phyloP scores from a whole-genome alignment of 257 asterid species.

The Nyctanthes arbortristis region DNA sequence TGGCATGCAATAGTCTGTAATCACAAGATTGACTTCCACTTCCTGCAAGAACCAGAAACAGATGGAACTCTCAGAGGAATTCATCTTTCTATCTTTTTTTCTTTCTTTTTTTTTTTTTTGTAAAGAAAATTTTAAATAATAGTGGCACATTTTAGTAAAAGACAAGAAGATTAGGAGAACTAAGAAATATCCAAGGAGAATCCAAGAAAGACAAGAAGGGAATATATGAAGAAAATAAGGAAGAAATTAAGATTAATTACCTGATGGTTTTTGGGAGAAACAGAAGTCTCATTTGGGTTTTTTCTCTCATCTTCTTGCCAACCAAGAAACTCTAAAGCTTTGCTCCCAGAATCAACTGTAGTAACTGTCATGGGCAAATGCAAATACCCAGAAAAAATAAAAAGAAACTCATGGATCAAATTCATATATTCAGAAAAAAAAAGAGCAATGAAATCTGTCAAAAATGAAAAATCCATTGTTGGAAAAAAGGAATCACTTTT shows the following conservation, averaged over 20 bases:
- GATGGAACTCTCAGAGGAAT: not conserved
- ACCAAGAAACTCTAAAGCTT: conserved; percentile 59
- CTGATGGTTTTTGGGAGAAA: conserved; percentile 22
- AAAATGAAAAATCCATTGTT: not conserved
- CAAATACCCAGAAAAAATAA: too few relatives aligned
- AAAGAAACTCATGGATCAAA: too few relatives aligned
- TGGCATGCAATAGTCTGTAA: conserved; percentile 70
- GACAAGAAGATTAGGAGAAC: too few relatives aligned
- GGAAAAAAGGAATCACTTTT: conserved; percentile 2
- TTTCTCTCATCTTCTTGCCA: conserved; percentile 31
- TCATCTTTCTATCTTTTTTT: not conserved
- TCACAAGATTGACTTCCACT: conserved; percentile 49
- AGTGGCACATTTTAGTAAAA: too few relatives aligned
- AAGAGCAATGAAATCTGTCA: not conserved
- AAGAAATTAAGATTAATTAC: not conserved
- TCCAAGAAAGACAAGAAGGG: not conserved
- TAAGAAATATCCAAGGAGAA: not conserved
- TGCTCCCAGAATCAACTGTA: conserved; percentile 60
- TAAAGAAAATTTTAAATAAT: too few relatives aligned
- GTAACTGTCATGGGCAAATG: conserved; percentile 43
- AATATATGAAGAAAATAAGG: not conserved
- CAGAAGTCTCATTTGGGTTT: conserved; percentile 26
- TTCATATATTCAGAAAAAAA: not conserved
- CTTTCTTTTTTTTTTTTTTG: not conserved
- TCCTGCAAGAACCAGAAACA: conserved; percentile 30